A percentile compares a stretch with the other conserved stretches of the same genome.
These are phyloP conservation scores for Aspergillus coremiiformis DNA, from an alignment of 495 filamentous ascomycete genomes.

Conservation along the genomic window DNA sequence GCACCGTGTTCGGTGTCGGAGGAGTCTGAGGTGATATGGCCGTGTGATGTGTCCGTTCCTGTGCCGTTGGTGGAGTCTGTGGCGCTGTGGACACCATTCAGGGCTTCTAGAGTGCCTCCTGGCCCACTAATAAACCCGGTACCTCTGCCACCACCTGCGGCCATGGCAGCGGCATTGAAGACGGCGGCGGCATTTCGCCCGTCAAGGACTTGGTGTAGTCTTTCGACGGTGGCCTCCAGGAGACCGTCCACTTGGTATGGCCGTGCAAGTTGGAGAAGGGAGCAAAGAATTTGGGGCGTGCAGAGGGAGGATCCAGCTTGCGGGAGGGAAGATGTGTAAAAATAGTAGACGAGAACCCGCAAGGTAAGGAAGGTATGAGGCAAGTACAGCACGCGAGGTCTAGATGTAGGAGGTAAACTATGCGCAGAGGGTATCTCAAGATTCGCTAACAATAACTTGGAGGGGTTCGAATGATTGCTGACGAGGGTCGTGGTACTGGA, in stretches of 20 bases:
- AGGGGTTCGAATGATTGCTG: constrained; percentile 41
- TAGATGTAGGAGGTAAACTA: constrained; percentile 57
- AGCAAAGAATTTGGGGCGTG: constrained; percentile 92
- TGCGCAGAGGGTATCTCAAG: constrained; percentile 39
- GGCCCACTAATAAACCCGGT: constrained; percentile 42
- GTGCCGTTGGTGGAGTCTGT: constrained; percentile 18
- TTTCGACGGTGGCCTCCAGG: constrained; percentile 83
- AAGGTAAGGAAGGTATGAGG: constrained; percentile 87
- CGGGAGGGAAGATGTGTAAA: constrained; percentile 87
- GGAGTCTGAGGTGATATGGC: constrained; percentile 35
- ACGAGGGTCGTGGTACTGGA: constrained; percentile 53
- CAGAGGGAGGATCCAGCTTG: constrained; percentile 67
- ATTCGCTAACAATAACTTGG: constrained; percentile 39
- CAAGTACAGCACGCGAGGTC: constrained; percentile 83
- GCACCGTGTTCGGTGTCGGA: constrained; percentile 41
- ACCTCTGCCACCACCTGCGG: constrained; percentile 81
- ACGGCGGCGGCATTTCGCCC: constrained; percentile 91
- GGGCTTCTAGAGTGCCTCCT: constrained; percentile 38
- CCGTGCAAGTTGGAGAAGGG: constrained; percentile 83
- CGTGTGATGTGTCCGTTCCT: constrained; percentile 22
- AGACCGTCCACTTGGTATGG: constrained; percentile 91
- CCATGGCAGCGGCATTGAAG: constrained; percentile 98
- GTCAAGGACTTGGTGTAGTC: constrained; percentile 84
- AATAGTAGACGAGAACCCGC: constrained; percentile 78
- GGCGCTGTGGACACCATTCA: constrained; percentile 31